Conservation (phyloP, 148 eudicot genomes). For the Amaranthus palmeri region DNA sequence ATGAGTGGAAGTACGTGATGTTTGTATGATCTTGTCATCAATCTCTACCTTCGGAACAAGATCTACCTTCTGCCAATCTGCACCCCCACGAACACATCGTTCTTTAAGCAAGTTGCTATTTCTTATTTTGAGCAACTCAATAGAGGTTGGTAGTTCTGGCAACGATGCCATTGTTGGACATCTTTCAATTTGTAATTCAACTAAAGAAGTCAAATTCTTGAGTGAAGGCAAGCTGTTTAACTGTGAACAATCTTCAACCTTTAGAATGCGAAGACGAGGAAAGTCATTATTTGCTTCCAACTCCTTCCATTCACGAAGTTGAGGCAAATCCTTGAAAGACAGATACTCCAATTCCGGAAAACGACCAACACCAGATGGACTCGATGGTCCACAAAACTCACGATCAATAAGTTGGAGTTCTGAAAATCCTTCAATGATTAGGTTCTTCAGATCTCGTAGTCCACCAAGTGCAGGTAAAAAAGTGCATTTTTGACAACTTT, state of each 20-base stretch:
- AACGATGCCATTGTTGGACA: neutral
- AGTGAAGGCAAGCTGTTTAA: neutral
- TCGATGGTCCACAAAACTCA: too few species aligned
- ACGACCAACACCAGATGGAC: neutral
- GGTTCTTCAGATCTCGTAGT: slow-evolving; percentile 5
- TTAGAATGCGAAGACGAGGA: slow-evolving; percentile 2
- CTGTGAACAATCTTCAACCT: slow-evolving; percentile 2
- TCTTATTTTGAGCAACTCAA: neutral
- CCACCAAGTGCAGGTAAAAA: neutral
- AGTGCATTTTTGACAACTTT: neutral
- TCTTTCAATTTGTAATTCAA: neutral
- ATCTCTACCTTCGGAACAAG: neutral
- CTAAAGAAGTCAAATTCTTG: neutral
- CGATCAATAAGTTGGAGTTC: too few species aligned
- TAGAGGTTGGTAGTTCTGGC: neutral
- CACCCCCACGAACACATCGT: neutral
- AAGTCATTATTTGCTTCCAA: neutral
- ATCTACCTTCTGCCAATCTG: neutral
- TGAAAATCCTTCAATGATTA: neutral
- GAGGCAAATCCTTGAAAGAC: neutral
- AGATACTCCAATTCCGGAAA: slow-evolving; percentile 9
- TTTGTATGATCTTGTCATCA: neutral
- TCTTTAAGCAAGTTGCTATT: neutral
- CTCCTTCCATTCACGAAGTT: neutral
- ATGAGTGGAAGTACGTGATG: neutral